Base-by-base conservation (phyloP, 768 basidiomycete genomes). In the Exsudoporus frostii region DNA sequence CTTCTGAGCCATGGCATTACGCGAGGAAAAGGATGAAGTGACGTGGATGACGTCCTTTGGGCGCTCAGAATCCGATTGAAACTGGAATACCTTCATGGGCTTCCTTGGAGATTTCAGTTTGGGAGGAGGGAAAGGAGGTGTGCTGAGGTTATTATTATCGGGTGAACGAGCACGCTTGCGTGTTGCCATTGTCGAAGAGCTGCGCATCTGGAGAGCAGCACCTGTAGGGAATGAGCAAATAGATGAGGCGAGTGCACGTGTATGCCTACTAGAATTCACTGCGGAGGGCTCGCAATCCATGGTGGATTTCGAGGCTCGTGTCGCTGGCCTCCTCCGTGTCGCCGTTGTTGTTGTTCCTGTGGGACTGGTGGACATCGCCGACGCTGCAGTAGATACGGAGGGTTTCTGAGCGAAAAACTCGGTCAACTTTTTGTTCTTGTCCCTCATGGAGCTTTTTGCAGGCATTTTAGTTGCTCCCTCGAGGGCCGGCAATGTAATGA, bases 361-460 rank as follows among this genome's bases (percentile, higher is more conserved):
- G 15, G 22, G 6, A 7, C 9, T 10, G 11, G 59, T 52, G 36
- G 57, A 50, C 33, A 48, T 44, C 19, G 43, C 48, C 30, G 20
- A 30, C 11, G 56, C 67, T 15, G 54, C 61, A 49, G 55, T 44
- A 27, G 54, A 46, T 7, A 60, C 52, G 33, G 66, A 61, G 1
- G 63, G 54, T 58, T 57, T 72, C 38, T 71, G 74, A 34, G 65
- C 27, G 51, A 82, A 82, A 59, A 78, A 83, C 36, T 79, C 74
- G 7, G 78, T 79, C 24, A 83, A 48, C 25, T 55, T 72, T 36
- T 53, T 63, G 55, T 63, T 63, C 24, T 54, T 55, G 45, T 56
- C 44, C 53, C 55, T 57, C 45, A 22, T 19, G 0, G 53, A 27
- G 7, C 54, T 47, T 65, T 57, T 53, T 37, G 54, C 10, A 37